Evolutionary conservation across 148 eudicot genomes (phyloP).

Genomic region (Arctostaphylos glauca): DNA sequence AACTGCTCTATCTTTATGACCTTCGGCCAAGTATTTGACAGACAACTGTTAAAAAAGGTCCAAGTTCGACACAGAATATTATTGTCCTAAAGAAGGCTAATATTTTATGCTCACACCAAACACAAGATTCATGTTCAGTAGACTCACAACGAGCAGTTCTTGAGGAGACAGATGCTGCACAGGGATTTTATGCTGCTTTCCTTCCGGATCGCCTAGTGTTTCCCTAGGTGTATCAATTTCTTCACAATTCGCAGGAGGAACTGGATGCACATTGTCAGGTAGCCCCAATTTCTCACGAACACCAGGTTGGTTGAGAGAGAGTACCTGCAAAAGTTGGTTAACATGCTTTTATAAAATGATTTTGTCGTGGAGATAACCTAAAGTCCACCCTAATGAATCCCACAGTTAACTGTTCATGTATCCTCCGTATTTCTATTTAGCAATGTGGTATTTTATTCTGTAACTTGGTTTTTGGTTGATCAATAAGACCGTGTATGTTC

Average conservation of each 20-base stretch:
- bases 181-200: slow-evolving; percentile 28
- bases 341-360: not conserved
- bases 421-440: not conserved
- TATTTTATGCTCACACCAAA: not conserved
- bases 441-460: not conserved
- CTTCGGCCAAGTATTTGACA: slow-evolving; percentile 45
- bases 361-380: slow-evolving; percentile 1
- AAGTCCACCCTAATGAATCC: slow-evolving; percentile 13
- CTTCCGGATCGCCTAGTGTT: slow-evolving; percentile 27
- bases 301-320: slow-evolving; percentile 51
- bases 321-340: slow-evolving; percentile 48
- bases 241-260: slow-evolving; percentile 24
- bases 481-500: not conserved
- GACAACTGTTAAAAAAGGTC: slow-evolving; percentile 47
- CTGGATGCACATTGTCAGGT: slow-evolving; percentile 30
- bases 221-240: slow-evolving; percentile 22
- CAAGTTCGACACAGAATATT: not conserved
- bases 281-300: slow-evolving; percentile 65
- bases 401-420: not conserved
- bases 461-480: not conserved
- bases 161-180: slow-evolving; percentile 47
- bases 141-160: slow-evolving; percentile 68
- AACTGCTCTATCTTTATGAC: slow-evolving; percentile 49
- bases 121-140: slow-evolving; percentile 20
- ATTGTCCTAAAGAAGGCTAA: not conserved